A percentile compares a stretch with the other conserved stretches of the same genome.
Evolutionary conservation across 495 filamentous ascomycete genomes (phyloP).

Genomic region (Penicillium tannophilum): DNA sequence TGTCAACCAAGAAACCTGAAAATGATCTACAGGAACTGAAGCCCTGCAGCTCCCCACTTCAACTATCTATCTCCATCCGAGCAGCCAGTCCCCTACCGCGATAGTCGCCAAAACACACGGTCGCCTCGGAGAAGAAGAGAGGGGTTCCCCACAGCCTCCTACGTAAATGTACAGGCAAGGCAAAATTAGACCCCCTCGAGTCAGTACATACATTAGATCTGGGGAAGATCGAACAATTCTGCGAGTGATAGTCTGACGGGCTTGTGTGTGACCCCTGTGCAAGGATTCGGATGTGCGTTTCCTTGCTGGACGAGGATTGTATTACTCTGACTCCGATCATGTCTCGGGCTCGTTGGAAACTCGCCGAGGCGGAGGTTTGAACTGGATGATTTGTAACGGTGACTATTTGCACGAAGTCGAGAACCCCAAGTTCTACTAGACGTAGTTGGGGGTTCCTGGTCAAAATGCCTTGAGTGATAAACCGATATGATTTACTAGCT

Average conservation of each 20-base stretch:
- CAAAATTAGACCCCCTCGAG: not conserved
- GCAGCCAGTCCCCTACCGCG: not conserved
- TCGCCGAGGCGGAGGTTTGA: constrained; percentile 7
- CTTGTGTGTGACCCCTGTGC: constrained; percentile 24
- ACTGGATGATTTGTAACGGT: not conserved
- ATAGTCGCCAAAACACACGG: not conserved
- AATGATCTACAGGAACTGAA: not conserved
- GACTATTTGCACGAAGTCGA: too few relatives aligned
- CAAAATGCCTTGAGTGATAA: too few relatives aligned
- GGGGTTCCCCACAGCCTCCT: not conserved
- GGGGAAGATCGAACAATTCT: constrained; percentile 15
- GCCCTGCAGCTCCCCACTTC: not conserved
- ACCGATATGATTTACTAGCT: too few relatives aligned
- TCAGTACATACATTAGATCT: not conserved
- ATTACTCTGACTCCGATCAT: constrained; percentile 19
- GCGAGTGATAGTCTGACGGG: constrained; percentile 27
- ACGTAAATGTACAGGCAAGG: not conserved
- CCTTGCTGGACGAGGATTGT: constrained; percentile 22
- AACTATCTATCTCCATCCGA: not conserved
- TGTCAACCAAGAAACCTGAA: not conserved
- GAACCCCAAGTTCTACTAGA: too few relatives aligned
- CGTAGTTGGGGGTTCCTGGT: too few relatives aligned
- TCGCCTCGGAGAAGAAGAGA: constrained; percentile 1
- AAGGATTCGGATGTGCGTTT: constrained; percentile 17
- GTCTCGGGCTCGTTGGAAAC: constrained; percentile 27